Conservation (phyloP, 2,329 filamentous ascomycete genomes). For the Neofusicoccum cordaticola region DNA sequence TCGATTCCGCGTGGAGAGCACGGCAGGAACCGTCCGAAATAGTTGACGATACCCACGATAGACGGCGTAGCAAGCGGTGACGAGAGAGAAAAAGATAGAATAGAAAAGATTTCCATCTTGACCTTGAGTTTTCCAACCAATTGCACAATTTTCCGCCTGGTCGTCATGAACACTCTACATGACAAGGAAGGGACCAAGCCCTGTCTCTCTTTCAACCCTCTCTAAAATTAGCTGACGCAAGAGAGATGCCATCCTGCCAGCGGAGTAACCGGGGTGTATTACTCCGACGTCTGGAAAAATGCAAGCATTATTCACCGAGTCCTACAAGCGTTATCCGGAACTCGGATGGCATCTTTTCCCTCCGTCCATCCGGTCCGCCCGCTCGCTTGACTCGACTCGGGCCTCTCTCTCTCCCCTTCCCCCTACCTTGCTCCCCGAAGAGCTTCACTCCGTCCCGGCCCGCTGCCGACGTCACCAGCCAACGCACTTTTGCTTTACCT, state of each 20-base stretch:
- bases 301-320: no score
- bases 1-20: no score
- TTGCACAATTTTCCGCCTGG: no score
- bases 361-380: background rate
- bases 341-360: background rate
- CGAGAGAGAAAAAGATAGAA: background rate
- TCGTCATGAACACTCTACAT: no score
- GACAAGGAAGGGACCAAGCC: no score
- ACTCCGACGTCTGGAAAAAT: no score
- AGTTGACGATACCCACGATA: constrained; percentile 7
- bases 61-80: background rate
- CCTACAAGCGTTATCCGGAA: background rate
- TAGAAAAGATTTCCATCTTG: background rate
- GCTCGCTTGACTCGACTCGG: background rate
- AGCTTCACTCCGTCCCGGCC: background rate
- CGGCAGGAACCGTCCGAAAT: background rate
- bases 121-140: no score
- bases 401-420: background rate
- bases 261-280: no score
- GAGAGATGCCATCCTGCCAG: no score
- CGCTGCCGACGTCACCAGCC: background rate
- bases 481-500: no score
- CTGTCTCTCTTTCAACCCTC: no score
- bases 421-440: background rate
- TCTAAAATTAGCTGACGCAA: no score